These are phyloP conservation scores for Vitis hybrid DNA, from an alignment of 177 flowering plant genomes.

Conservation along the genomic window DNA sequence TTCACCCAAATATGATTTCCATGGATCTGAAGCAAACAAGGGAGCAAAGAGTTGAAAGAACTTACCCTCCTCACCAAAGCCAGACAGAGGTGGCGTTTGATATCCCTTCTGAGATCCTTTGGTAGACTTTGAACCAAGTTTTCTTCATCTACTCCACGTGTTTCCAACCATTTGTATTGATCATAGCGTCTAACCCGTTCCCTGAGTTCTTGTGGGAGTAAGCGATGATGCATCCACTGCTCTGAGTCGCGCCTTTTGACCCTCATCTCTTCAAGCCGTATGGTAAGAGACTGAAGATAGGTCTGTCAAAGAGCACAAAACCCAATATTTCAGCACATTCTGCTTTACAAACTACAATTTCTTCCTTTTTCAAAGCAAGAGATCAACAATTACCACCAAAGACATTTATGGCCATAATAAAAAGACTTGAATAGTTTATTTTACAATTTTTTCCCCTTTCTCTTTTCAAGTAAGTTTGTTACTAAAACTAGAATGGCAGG, in stretches of 20 bases:
- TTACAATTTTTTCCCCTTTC: no score
- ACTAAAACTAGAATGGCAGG: no score
- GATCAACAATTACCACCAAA: no score
- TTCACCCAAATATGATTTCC: no score
- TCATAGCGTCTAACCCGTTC: constrained; percentile 95
- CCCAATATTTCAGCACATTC: neutral
- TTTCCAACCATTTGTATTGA: constrained; percentile 97
- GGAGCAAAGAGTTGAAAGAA: neutral
- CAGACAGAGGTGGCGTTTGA: constrained; percentile 94
- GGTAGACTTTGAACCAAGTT: constrained; percentile 81
- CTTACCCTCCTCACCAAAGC: constrained; percentile 90
- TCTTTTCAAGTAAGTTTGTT: no score
- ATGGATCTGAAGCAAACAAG: neutral
- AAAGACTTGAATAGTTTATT: no score
- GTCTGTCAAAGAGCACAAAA: constrained; percentile 52
- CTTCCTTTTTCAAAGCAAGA: neutral
- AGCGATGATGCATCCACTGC: constrained; percentile 99
- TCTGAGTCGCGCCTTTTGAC: constrained; percentile 97
- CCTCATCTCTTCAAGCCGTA: constrained; percentile 97
- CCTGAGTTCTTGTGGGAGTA: constrained; percentile 91
- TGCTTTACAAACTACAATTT: neutral
- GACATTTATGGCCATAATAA: no score
- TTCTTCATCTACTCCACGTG: constrained; percentile 98
- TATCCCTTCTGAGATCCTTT: constrained; percentile 95
- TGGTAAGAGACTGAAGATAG: constrained; percentile 91